These are phyloP conservation scores for Spatholobus suberectus DNA, from an alignment of 306 rosid species.

Conservation along the genomic window DNA sequence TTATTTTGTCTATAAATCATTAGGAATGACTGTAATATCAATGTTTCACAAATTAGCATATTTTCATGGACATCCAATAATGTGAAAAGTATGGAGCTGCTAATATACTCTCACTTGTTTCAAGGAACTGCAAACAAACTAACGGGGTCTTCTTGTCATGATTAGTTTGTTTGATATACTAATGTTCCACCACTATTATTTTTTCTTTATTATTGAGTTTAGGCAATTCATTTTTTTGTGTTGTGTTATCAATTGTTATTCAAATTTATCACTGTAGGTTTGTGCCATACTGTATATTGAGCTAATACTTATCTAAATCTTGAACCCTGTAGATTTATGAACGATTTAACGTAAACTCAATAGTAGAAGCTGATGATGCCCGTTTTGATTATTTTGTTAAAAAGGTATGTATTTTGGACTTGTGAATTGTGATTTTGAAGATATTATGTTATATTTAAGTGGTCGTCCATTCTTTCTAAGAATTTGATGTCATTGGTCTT, in stretches of 20 bases:
- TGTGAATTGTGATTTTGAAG: neutral
- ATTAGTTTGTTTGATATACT: conserved; percentile 22
- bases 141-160: conserved; percentile 1
- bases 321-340: conserved; percentile 69
- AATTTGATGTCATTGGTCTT: conserved; percentile 5
- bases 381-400: conserved; percentile 83
- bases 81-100: neutral
- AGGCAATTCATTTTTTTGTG: conserved; percentile 24
- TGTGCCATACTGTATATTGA: neutral
- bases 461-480: conserved; percentile 18
- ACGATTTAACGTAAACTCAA: conserved; percentile 68
- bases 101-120: neutral
- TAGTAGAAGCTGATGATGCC: conserved; percentile 75
- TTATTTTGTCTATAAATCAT: neutral
- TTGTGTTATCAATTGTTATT: conserved; percentile 22
- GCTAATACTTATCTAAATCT: conserved; percentile 36
- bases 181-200: neutral
- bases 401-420: conserved; percentile 60
- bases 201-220: neutral
- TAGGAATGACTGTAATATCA: conserved; percentile 4
- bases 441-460: conserved; percentile 8
- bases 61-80: neutral
- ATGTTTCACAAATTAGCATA: neutral
- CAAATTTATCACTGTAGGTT: conserved; percentile 13
- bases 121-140: neutral